phyloP scores from a whole-genome alignment of 129 eudicot species.

The Pseudognaphalium luteoalbum region DNA sequence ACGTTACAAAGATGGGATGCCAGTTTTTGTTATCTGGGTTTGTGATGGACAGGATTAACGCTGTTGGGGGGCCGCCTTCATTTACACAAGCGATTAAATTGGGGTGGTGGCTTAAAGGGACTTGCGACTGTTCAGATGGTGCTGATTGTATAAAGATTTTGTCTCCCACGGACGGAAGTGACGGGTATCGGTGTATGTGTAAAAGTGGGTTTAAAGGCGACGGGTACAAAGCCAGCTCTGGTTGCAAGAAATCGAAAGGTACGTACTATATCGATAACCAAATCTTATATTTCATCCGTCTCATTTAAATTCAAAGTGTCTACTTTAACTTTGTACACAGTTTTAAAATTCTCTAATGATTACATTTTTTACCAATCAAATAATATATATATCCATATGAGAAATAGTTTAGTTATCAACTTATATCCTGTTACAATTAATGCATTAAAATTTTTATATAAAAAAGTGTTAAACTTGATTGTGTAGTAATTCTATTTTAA shows the following conservation, averaged over 20 bases:
- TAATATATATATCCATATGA: no score
- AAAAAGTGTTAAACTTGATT: no score
- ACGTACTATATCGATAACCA: not conserved
- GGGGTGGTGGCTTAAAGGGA: conserved; percentile 57
- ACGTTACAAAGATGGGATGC: conserved; percentile 34
- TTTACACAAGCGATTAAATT: conserved; percentile 35
- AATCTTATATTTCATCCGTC: no score
- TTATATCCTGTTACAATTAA: no score
- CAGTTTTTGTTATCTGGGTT: conserved; percentile 32
- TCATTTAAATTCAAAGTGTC: no score
- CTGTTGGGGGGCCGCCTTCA: conserved; percentile 22
- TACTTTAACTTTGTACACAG: no score
- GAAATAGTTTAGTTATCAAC: no score
- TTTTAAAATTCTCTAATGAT: no score
- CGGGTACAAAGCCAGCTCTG: conserved; percentile 32
- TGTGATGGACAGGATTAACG: not conserved
- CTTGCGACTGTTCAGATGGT: conserved; percentile 24
- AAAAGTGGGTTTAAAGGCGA: conserved; percentile 35
- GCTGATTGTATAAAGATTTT: conserved; percentile 29
- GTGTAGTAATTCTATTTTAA: no score
- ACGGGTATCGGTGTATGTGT: conserved; percentile 35
- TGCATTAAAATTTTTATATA: no score
- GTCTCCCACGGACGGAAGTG: conserved; percentile 24
- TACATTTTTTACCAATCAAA: no score
- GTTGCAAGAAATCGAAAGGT: conserved; percentile 37